Percentiles rank a stretch among this genome's conserved stretches.
These are phyloP conservation scores for Neofusicoccum parvum DNA, from an alignment of 2,329 filamentous ascomycete genomes.

Conservation along the genomic window DNA sequence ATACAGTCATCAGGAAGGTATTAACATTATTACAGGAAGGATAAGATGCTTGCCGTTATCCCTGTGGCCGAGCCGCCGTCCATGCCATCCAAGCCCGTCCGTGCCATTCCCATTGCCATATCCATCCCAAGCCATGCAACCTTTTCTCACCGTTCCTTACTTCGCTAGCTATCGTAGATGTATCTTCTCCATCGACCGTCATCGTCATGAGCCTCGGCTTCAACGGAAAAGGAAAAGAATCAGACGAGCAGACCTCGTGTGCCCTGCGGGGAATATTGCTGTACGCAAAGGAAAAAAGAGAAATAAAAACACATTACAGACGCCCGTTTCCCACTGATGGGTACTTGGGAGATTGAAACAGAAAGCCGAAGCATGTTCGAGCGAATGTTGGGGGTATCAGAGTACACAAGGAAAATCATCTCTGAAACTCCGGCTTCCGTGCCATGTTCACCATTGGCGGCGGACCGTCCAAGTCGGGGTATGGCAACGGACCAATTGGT, in stretches of 20 bases:
- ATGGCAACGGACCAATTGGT: constrained; percentile 60
- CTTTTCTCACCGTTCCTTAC: neutral
- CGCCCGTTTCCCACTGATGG: neutral
- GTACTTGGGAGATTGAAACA: neutral
- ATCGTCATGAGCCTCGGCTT: neutral
- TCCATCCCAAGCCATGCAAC: neutral
- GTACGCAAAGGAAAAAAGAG: neutral
- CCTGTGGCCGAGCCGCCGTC: neutral
- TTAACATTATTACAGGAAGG: constrained; percentile 1
- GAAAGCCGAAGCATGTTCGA: neutral
- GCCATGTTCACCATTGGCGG: constrained; percentile 85
- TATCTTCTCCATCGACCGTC: neutral
- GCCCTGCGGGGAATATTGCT: constrained; percentile 1
- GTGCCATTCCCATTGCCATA: neutral
- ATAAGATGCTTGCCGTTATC: neutral
- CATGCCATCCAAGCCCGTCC: neutral
- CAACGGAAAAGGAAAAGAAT: neutral
- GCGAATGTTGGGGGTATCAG: neutral
- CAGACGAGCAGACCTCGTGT: neutral
- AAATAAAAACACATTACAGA: neutral
- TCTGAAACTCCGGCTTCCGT: constrained; percentile 74
- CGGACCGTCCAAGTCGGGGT: constrained; percentile 77
- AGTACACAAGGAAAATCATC: neutral
- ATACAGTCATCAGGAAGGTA: neutral
- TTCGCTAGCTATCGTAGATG: neutral